Percentiles rank a stretch among this genome's conserved stretches.
Evolutionary conservation across 345 rosid genomes (phyloP).

Genomic region (Salix purpurea): DNA sequence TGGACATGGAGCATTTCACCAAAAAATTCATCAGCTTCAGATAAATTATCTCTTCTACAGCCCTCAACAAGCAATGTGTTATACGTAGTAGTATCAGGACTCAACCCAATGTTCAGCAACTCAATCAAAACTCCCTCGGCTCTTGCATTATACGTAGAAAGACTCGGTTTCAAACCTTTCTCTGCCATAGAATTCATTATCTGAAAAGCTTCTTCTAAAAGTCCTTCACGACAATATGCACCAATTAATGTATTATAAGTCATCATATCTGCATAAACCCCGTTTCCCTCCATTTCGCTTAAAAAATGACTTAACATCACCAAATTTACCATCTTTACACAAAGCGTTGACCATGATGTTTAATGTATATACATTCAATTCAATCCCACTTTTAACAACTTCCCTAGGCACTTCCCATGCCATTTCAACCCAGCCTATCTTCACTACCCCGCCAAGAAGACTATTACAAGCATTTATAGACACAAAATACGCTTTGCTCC

Average conservation of each 20-base stretch:
- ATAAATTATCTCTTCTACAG: constrained; percentile 49
- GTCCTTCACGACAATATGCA: constrained; percentile 59
- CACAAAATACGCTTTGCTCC: constrained; percentile 32
- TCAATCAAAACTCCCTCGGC: constrained; percentile 63
- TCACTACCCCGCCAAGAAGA: constrained; percentile 69
- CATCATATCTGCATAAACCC: constrained; percentile 56
- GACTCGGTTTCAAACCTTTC: constrained; percentile 62
- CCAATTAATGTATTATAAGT: constrained; percentile 69
- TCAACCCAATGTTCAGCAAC: constrained; percentile 51
- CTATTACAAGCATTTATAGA: constrained; percentile 62
- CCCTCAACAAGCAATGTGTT: constrained; percentile 63
- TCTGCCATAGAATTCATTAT: constrained; percentile 50
- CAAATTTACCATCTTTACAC: constrained; percentile 65
- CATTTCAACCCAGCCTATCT: constrained; percentile 58
- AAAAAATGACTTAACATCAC: constrained; percentile 39
- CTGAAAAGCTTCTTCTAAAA: constrained; percentile 55
- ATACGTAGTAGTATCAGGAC: constrained; percentile 62
- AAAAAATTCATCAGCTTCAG: constrained; percentile 49
- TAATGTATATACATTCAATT: constrained; percentile 43
- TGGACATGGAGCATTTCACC: constrained; percentile 34
- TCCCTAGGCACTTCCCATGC: constrained; percentile 46
- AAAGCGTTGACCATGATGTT: constrained; percentile 87
- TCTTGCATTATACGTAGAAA: constrained; percentile 57
- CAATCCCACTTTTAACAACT: constrained; percentile 32
- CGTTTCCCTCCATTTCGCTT: constrained; percentile 46